Conservation (phyloP, 2,329 filamentous ascomycete genomes). For the Rutstroemia sp. region DNA sequence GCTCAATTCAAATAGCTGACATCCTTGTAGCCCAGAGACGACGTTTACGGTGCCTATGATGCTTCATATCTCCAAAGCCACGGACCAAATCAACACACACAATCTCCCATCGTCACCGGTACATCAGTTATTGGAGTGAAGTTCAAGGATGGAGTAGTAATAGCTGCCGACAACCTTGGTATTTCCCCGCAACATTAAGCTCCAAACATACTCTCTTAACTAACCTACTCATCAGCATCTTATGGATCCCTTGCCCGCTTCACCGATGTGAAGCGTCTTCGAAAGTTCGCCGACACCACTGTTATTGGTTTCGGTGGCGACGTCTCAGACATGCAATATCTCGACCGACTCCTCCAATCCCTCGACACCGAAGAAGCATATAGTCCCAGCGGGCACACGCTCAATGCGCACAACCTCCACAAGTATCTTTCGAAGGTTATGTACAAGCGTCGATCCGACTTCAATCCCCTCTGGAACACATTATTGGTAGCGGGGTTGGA, state of each 20-base stretch:
- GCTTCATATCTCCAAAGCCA: slow-evolving; percentile 69
- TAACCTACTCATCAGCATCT: slow-evolving; percentile 54
- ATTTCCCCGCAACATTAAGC: slow-evolving; percentile 17
- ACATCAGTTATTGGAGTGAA: slow-evolving; percentile 94
- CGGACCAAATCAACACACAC: slow-evolving; percentile 76
- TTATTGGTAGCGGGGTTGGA: slow-evolving; percentile 86
- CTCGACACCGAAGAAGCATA: slow-evolving; percentile 89
- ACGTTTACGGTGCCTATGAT: slow-evolving; percentile 93
- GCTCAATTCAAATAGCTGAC: slow-evolving; percentile 30
- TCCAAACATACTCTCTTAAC: slow-evolving; percentile 13
- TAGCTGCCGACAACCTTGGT: slow-evolving; percentile 96
- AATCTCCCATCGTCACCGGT: slow-evolving; percentile 88
- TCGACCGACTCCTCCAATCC: slow-evolving; percentile 82
- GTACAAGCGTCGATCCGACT: slow-evolving; percentile 89
- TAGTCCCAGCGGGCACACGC: slow-evolving; percentile 41
- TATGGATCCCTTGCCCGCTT: slow-evolving; percentile 97
- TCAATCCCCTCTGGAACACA: slow-evolving; percentile 97
- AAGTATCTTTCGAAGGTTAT: slow-evolving; percentile 94
- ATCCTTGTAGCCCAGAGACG: slow-evolving; percentile 73
- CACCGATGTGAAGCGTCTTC: slow-evolving; percentile 92
- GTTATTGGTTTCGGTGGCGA: slow-evolving; percentile 94
- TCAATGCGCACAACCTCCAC: slow-evolving; percentile 91
- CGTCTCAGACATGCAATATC: slow-evolving; percentile 98
- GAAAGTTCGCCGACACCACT: slow-evolving; percentile 74
- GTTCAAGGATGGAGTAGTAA: slow-evolving; percentile 92